These are phyloP conservation scores for Aspergillus unguis DNA, from an alignment of 2,329 filamentous ascomycete species.

Conservation along the genomic window DNA sequence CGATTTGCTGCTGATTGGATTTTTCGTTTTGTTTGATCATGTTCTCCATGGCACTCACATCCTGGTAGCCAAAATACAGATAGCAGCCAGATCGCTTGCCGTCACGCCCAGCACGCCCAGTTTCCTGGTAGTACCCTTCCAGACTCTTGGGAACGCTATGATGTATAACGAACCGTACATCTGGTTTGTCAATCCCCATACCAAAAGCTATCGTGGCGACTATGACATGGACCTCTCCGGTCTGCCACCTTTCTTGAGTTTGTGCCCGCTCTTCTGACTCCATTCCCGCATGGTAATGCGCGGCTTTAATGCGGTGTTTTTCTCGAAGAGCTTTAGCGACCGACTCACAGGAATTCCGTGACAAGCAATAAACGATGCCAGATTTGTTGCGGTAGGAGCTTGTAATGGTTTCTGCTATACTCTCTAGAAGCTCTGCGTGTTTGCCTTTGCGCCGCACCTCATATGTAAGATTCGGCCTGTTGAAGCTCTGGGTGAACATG, in stretches of 20 bases:
- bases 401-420: constrained; percentile 61
- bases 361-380: constrained; percentile 91
- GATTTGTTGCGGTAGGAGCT: constrained; percentile 66
- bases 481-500: constrained; percentile 89
- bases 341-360: constrained; percentile 75
- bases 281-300: constrained; percentile 84
- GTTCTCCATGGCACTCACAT: constrained; percentile 68
- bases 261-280: constrained; percentile 62
- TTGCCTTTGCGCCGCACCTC: constrained; percentile 73
- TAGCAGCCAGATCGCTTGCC: constrained; percentile 84
- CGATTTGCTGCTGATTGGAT: constrained; percentile 67
- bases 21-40: constrained; percentile 84
- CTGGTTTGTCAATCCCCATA: constrained; percentile 99
- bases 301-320: constrained; percentile 64
- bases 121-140: constrained; percentile 98
- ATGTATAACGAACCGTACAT: constrained; percentile 95
- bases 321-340: constrained; percentile 67
- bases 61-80: constrained; percentile 79
- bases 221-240: constrained; percentile 75
- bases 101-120: constrained; percentile 88
- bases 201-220: constrained; percentile 98
- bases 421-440: constrained; percentile 51
- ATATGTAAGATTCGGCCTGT: constrained; percentile 90
- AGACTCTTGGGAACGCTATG: constrained; percentile 89
- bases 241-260: constrained; percentile 80